Percentiles rank a stretch among this genome's conserved stretches.
These are phyloP conservation scores for Ramaria rubella DNA, from an alignment of 768 basidiomycete species.

Conservation along the genomic window DNA sequence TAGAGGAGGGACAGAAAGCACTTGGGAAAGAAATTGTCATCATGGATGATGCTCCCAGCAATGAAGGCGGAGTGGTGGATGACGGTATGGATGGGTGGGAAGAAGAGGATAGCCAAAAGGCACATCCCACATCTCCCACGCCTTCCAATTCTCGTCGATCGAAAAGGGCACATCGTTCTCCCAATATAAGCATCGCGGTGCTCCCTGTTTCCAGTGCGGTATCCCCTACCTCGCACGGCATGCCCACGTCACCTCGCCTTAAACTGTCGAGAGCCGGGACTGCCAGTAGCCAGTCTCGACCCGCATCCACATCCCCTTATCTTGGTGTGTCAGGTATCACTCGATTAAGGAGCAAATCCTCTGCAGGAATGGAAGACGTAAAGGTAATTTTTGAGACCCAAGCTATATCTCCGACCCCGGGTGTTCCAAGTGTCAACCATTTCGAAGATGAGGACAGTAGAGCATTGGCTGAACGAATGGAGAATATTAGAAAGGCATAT, in stretches of 20 bases:
- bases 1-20: slow-evolving; percentile 74
- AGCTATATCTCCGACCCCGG: too few relatives aligned
- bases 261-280: neutral
- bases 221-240: neutral
- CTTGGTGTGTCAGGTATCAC: neutral
- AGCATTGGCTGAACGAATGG: slow-evolving; percentile 4
- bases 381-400: slow-evolving; percentile 6
- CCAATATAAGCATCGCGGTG: neutral
- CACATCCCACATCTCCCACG: neutral
- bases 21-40: slow-evolving; percentile 74
- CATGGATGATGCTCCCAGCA: slow-evolving; percentile 65
- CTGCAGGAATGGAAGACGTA: neutral
- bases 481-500: slow-evolving; percentile 8
- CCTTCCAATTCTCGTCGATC: neutral
- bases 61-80: slow-evolving; percentile 45
- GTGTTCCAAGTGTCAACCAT: neutral
- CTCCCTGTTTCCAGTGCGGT: neutral
- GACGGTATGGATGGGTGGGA: slow-evolving; percentile 73
- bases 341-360: neutral
- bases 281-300: neutral
- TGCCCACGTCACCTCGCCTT: neutral
- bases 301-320: neutral
- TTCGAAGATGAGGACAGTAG: slow-evolving; percentile 9
- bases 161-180: neutral
- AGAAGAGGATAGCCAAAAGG: slow-evolving; percentile 40